Base-by-base conservation (phyloP, 345 rosid species). In the Hevea brasiliensis region DNA sequence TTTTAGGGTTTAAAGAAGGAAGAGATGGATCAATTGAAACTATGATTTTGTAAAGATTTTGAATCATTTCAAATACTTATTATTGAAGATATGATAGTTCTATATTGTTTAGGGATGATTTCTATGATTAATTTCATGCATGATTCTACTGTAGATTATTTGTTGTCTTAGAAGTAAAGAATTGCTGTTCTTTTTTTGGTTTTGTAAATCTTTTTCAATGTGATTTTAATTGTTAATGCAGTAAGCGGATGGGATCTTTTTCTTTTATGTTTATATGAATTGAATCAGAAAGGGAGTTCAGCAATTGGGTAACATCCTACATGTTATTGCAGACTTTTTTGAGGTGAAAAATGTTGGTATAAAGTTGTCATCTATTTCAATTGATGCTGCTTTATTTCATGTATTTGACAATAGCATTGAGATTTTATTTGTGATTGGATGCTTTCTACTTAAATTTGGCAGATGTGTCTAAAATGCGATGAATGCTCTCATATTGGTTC, bases 391-490 rank as follows among this genome's bases (percentile, higher is more conserved):
- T 79, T 7, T 71, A 58, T 77, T 76, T 79, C 44, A 15, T 75
- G n/a, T 44, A n/a, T 51, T 63, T 45, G 35, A 61, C 74, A 32
- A 32, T 32, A 32, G 3, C 2, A 72, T 72, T 77, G 63, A 48
- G 79, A 61, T 76, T 53, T 71, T 80, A 37, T 78, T 50, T 77
- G 76, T 72, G 77, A 82, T 71, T 84, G 81, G 87, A 71, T 61
- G 62, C 70, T 72, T 42, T 78, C 64, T 68, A 44, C 75, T 79
- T 84, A 73, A 75, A 79, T 79, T 70, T 79, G 67, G 79, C 83
- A 87, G 84, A 88, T 89, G 91, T 85, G 80, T 83, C 80, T 77
- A 54, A 84, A 82, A 83, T 78, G 74, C 74, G 71, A 75, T 62
- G 80, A 79, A 61, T 79, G 74, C 64, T 81, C 80, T 72, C 71